Percentiles rank a stretch among this genome's conserved stretches.
These are phyloP conservation scores for Lactarius quietus DNA, from an alignment of 768 basidiomycete genomes.

Conservation along the genomic window DNA sequence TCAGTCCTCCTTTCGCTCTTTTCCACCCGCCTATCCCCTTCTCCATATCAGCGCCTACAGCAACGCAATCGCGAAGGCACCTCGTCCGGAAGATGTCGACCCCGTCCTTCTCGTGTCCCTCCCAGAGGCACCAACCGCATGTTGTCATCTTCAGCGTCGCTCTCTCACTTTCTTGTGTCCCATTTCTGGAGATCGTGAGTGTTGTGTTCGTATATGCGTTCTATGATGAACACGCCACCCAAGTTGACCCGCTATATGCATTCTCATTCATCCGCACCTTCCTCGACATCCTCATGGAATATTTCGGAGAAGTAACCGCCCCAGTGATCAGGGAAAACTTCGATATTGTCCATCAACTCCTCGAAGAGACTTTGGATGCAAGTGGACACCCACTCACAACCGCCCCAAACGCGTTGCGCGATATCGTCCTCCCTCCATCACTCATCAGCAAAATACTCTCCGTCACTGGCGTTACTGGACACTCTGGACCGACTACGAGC, in stretches of 20 bases:
- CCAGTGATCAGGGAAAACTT: constrained; percentile 85
- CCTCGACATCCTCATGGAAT: constrained; percentile 76
- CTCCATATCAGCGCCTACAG: constrained; percentile 85
- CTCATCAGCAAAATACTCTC: constrained; percentile 54
- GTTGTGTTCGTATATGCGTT: background rate
- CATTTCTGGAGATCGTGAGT: constrained; percentile 78
- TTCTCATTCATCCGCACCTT: constrained; percentile 89
- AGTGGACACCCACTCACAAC: constrained; percentile 92
- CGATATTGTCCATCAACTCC: constrained; percentile 93
- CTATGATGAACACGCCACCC: constrained; percentile 4
- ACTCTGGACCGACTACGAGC: constrained; percentile 30
- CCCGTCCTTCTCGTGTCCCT: constrained; percentile 65
- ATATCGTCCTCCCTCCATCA: constrained; percentile 91
- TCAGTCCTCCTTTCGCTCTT: constrained; percentile 84
- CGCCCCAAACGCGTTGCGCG: constrained; percentile 81
- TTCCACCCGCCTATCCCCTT: constrained; percentile 72
- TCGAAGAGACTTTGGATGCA: constrained; percentile 94
- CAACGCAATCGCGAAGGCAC: constrained; percentile 58
- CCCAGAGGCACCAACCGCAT: constrained; percentile 57
- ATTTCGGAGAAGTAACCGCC: constrained; percentile 82
- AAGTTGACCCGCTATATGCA: constrained; percentile 86
- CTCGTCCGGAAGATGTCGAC: constrained; percentile 56
- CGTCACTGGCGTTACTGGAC: constrained; percentile 46
- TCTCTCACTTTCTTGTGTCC: constrained; percentile 79
- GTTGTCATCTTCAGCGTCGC: constrained; percentile 76